A percentile compares a stretch with the other conserved stretches of the same genome.
phyloP scores from a whole-genome alignment of 2,329 filamentous ascomycete genomes.

The Hypomyces perniciosus region DNA sequence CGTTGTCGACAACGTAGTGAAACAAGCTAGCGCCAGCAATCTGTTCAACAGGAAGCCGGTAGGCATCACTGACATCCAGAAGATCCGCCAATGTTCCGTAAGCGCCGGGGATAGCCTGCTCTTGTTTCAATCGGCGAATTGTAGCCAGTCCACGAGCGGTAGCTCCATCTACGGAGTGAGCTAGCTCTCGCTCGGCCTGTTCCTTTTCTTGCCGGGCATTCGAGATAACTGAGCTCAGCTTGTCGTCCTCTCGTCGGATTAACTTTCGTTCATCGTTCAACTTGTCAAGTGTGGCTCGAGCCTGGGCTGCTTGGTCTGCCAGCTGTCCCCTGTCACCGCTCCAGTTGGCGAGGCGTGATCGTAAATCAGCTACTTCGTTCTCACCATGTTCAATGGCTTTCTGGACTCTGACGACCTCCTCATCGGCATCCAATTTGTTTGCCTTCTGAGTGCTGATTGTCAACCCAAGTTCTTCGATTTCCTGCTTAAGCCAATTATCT shows the following conservation, averaged over 20 bases:
- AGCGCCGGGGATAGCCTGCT: conserved; percentile 74
- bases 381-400: conserved; percentile 66
- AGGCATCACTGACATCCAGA: conserved; percentile 78
- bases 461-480: conserved; percentile 73
- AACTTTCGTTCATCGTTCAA: conserved; percentile 82
- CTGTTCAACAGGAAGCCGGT: conserved; percentile 84
- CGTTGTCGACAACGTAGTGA: conserved; percentile 91
- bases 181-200: conserved; percentile 69
- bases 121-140: conserved; percentile 73
- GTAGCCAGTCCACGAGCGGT: conserved; percentile 83
- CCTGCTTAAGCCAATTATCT: conserved; percentile 72
- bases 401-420: conserved; percentile 71
- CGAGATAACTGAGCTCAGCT: conserved; percentile 68
- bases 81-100: conserved; percentile 92
- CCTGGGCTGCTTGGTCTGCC: conserved; percentile 66
- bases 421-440: conserved; percentile 74
- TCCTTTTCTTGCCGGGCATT: conserved; percentile 73
- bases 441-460: conserved; percentile 76
- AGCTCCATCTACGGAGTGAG: conserved; percentile 81
- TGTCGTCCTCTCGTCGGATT: conserved; percentile 84
- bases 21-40: conserved; percentile 90
- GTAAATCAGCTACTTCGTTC: conserved; percentile 62
- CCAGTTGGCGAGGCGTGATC: conserved; percentile 71
- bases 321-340: conserved; percentile 67
- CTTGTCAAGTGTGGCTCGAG: conserved; percentile 71